Evolutionary conservation across 129 eudicot genomes (phyloP).

Genomic region (Smallanthus sonchifolius): DNA sequence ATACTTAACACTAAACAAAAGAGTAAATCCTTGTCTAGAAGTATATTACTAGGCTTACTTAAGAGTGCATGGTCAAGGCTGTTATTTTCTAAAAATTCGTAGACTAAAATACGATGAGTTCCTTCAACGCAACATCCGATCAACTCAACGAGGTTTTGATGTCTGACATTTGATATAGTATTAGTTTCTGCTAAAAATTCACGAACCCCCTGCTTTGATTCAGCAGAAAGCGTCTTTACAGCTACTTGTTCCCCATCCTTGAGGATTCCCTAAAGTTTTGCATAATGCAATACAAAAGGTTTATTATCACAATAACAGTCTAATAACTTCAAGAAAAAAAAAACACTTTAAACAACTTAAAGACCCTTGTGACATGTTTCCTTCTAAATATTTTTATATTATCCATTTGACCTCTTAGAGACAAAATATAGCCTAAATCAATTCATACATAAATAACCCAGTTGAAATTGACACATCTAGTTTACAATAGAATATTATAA

Average conservation of each 20-base stretch:
- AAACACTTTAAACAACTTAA: background rate
- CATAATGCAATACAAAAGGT: background rate
- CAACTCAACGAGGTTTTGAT: conserved; percentile 75
- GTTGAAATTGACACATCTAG: background rate
- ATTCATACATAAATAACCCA: background rate
- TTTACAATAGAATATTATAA: background rate
- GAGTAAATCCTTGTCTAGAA: background rate
- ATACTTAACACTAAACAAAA: background rate
- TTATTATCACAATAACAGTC: no score
- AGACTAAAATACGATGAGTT: conserved; percentile 67
- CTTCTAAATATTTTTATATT: background rate
- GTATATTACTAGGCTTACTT: conserved; percentile 35
- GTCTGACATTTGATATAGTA: conserved; percentile 73
- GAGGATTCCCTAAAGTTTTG: conserved; percentile 54
- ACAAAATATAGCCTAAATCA: background rate
- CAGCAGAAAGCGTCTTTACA: conserved; percentile 73
- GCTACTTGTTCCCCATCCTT: conserved; percentile 72
- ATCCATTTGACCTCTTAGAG: background rate
- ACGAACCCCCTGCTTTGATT: conserved; percentile 81
- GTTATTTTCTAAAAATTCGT: conserved; percentile 74
- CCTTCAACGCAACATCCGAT: conserved; percentile 87
- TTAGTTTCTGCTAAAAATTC: conserved; percentile 83
- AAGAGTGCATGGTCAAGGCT: conserved; percentile 76
- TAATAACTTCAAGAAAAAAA: background rate
- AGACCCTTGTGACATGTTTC: background rate